These are phyloP conservation scores for Gentiana straminea DNA, from an alignment of 257 asterid species.

Conservation along the genomic window DNA sequence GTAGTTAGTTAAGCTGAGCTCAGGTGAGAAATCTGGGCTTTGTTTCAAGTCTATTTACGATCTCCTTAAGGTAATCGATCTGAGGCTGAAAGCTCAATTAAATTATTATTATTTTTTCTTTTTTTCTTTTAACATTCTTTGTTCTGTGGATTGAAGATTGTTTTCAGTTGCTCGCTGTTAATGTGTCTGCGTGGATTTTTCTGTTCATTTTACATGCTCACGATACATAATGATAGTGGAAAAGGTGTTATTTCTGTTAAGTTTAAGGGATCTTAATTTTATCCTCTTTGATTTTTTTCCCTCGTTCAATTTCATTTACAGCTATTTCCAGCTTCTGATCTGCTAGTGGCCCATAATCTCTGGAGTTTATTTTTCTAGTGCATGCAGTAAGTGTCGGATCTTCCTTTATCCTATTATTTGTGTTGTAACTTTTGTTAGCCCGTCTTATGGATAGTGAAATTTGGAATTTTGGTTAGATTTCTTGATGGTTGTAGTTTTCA, in stretches of 20 bases:
- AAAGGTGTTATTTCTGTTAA: background rate
- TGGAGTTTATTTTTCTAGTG: too few relatives aligned
- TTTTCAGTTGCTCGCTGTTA: background rate
- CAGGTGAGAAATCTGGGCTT: slow-evolving; percentile 17
- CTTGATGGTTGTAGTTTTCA: too few relatives aligned
- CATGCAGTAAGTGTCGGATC: too few relatives aligned
- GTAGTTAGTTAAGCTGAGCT: slow-evolving; percentile 15
- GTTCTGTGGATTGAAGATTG: background rate
- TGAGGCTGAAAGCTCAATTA: slow-evolving; percentile 7
- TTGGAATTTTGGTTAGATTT: too few relatives aligned
- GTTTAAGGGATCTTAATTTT: too few relatives aligned
- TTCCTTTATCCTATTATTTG: too few relatives aligned
- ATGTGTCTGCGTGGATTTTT: slow-evolving; percentile 1
- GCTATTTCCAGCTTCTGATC: background rate
- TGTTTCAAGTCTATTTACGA: slow-evolving; percentile 18
- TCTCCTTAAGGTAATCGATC: slow-evolving; percentile 14
- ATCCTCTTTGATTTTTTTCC: background rate
- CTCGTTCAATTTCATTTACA: background rate
- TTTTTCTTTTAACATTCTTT: background rate
- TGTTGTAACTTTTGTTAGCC: too few relatives aligned
- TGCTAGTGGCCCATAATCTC: background rate
- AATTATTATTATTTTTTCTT: background rate
- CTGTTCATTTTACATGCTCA: too few relatives aligned
- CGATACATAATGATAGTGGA: too few relatives aligned
- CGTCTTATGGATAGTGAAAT: too few relatives aligned